Evolutionary conservation across 768 basidiomycete genomes (phyloP).

Genomic region (Suillus placidus): DNA sequence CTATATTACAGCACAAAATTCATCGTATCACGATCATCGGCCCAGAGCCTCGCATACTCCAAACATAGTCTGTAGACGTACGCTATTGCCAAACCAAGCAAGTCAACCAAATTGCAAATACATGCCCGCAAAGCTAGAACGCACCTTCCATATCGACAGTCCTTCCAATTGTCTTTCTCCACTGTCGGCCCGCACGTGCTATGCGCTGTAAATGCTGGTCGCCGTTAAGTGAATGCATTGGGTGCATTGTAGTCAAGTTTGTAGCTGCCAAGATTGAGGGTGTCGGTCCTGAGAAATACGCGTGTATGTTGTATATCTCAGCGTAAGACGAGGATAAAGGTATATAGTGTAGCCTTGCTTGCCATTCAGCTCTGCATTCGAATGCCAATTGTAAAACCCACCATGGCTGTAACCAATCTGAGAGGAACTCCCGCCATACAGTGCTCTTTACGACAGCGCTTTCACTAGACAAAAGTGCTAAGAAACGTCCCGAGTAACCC

Average conservation of each 20-base stretch:
- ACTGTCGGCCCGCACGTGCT: conserved; percentile 89
- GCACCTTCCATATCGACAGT: conserved; percentile 91
- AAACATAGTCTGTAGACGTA: conserved; percentile 87
- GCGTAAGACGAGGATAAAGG: conserved; percentile 84
- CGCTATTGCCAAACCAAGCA: conserved; percentile 41
- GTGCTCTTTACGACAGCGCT: conserved; percentile 90
- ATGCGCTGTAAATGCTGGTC: conserved; percentile 78
- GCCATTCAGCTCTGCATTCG: conserved; percentile 2
- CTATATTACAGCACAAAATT: conserved; percentile 27
- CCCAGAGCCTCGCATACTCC: conserved; percentile 85
- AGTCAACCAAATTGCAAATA: conserved; percentile 2
- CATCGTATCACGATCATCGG: conserved; percentile 84
- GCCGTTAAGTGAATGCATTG: conserved; percentile 51
- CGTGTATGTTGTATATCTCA: conserved; percentile 92
- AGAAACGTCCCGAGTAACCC: conserved; percentile 91
- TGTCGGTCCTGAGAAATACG: conserved; percentile 90
- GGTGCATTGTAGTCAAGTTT: conserved; percentile 48
- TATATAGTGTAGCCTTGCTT: conserved; percentile 87
- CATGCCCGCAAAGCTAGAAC: conserved; percentile 26
- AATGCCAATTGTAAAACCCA: conserved; percentile 31
- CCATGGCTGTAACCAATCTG: conserved; percentile 94
- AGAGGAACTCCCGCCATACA: conserved; percentile 89
- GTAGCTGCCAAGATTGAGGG: conserved; percentile 54
- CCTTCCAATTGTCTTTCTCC: conserved; percentile 84
- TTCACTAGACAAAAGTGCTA: conserved; percentile 83